Percentiles rank a stretch among this genome's conserved stretches.
Evolutionary conservation across 2,329 filamentous ascomycete genomes (phyloP).

Genomic region (Neofusicoccum laricinum): DNA sequence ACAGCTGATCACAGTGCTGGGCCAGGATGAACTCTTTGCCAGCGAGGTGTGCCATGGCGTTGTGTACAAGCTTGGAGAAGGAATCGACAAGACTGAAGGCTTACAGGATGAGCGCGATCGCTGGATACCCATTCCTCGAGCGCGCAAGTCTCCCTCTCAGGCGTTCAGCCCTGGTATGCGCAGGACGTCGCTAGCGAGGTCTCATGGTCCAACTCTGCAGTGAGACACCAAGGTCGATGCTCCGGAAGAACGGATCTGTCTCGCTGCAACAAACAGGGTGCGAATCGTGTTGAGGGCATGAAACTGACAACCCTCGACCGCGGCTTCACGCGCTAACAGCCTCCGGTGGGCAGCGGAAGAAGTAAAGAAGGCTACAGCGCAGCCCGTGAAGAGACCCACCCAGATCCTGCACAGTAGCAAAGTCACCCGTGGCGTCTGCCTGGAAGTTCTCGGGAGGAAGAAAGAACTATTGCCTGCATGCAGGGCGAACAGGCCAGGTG

Average conservation of each 20-base stretch:
- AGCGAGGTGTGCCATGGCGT: not conserved
- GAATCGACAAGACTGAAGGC: not conserved
- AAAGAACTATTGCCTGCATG: conserved; percentile 7
- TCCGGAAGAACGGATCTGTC: not conserved
- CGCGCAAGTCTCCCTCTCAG: not conserved
- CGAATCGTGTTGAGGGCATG: not conserved
- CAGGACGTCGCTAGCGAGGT: not conserved
- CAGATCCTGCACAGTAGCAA: not conserved
- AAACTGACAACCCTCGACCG: not conserved
- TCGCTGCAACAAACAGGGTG: not conserved
- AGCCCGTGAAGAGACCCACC: conserved; percentile 2
- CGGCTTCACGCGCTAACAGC: not conserved
- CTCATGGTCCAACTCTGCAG: not conserved
- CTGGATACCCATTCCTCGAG: not conserved
- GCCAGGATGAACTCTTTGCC: not conserved
- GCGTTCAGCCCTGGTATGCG: not conserved
- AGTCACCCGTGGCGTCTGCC: not conserved
- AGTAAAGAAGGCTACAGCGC: not conserved
- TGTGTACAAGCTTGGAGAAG: not conserved
- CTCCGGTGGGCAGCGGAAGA: not conserved
- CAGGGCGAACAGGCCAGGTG: not conserved
- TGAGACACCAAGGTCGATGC: not conserved
- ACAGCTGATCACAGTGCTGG: not conserved
- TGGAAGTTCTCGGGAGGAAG: not conserved
- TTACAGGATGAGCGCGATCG: not conserved